These are phyloP conservation scores for Aspergillus ochraceus DNA, from an alignment of 2,329 filamentous ascomycete genomes.

Conservation along the genomic window DNA sequence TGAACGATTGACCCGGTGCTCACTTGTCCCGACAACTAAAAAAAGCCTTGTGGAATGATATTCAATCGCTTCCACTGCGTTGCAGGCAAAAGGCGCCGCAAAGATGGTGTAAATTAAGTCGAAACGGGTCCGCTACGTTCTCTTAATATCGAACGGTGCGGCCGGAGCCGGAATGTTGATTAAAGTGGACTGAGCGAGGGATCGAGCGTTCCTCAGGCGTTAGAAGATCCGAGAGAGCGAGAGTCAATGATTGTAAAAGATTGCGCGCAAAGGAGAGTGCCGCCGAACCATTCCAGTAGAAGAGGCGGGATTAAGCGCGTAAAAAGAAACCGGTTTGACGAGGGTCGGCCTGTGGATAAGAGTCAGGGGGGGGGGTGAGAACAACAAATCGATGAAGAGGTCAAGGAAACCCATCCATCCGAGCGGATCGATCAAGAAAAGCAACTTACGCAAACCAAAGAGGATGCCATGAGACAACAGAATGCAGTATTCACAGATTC, in stretches of 20 bases:
- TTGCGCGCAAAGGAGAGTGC: not conserved
- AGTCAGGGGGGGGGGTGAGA: conserved; percentile 13
- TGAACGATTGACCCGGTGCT: not conserved
- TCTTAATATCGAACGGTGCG: not conserved
- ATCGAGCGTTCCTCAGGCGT: not conserved
- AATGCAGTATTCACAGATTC: not conserved
- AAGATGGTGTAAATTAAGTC: not conserved
- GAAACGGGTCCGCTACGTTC: not conserved
- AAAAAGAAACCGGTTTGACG: conserved; percentile 1
- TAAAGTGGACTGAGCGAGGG: not conserved
- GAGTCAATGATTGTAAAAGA: not conserved
- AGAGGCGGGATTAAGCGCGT: not conserved
- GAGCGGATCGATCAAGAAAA: not conserved
- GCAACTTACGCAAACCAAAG: conserved; percentile 8
- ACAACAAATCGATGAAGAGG: not conserved
- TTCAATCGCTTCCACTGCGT: not conserved
- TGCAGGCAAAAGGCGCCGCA: not conserved
- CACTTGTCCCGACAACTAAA: not conserved
- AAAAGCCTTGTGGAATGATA: not conserved
- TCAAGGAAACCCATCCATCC: not conserved
- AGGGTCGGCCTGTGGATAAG: conserved; percentile 4
- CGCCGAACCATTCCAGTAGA: not conserved
- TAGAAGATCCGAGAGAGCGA: not conserved
- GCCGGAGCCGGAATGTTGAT: not conserved
- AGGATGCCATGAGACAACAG: conserved; percentile 10